A percentile compares a stretch with the other conserved stretches of the same genome.
phyloP scores from a whole-genome alignment of 2,329 filamentous ascomycete genomes.

The Coniochaeta sp. region DNA sequence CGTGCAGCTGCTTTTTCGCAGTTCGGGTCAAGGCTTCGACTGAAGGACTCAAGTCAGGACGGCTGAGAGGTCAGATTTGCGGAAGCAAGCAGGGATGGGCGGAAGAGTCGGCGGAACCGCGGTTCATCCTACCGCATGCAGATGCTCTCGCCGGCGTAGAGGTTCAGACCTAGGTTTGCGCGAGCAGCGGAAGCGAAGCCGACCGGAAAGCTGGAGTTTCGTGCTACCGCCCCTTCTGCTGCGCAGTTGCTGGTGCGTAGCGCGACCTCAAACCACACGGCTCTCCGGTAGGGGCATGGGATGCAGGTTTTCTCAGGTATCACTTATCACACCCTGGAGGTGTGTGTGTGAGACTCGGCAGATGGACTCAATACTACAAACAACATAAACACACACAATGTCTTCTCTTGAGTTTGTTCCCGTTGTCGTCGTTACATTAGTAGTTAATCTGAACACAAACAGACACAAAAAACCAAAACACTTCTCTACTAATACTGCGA shows the following conservation, averaged over 20 bases:
- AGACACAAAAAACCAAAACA: conserved; percentile 8
- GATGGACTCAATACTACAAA: not conserved
- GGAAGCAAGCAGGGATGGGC: not conserved
- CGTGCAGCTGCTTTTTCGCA: conserved; percentile 11
- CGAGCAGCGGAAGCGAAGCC: not conserved
- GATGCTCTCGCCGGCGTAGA: not conserved
- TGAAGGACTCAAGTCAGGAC: not conserved
- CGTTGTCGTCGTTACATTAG: conserved; percentile 24
- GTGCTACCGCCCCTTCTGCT: not conserved
- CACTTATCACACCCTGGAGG: conserved; percentile 1
- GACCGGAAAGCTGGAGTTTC: not conserved
- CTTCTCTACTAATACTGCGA: not conserved
- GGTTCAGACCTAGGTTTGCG: not conserved
- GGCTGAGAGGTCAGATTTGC: not conserved
- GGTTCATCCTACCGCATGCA: conserved; percentile 15
- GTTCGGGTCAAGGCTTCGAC: conserved; percentile 21
- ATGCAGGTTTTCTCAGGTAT: conserved; percentile 10
- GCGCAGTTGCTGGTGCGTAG: not conserved
- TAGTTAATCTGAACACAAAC: conserved; percentile 34
- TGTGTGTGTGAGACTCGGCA: conserved; percentile 4
- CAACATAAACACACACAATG: not conserved
- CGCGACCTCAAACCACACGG: not conserved
- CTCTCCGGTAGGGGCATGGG: conserved; percentile 8
- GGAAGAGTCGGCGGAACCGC: conserved; percentile 7
- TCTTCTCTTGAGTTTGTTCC: conserved; percentile 19